Base-by-base conservation (phyloP, 106 monocot genomes). In the Dioscorea alata region DNA sequence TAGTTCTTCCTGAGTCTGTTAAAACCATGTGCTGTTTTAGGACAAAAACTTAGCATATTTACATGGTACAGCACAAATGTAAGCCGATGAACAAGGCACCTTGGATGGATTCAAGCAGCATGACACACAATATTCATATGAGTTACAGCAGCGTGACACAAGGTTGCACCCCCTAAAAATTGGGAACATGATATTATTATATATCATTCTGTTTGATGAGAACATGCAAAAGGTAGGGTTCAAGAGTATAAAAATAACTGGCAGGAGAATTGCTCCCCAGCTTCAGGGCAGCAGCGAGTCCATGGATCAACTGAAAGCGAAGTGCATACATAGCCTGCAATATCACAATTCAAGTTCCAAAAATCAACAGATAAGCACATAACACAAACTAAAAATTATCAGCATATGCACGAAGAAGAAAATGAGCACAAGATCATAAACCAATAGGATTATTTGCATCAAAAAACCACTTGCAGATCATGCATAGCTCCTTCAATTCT, bases 51-150 rank as follows among this genome's bases (percentile, higher is more conserved):
- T 42, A 0, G 42, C 42, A 42, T 42, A 42, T 42, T 42, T 42
- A 42, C 6, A 42, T 42, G 10, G 42, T 6, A 42, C 42, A 42
- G 42, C 6, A 42, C 42, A 42, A 6, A 42, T 10, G 10, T 8
- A 42, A 42, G 10, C 6, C 6, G 42, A 6, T 42, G 42, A 42
- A 42, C 10, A 42, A 42, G 42, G 66, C 82, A 92, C 92, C 82
- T 66, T 71, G 22, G 81, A 78, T 62, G 97, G 97, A 87, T 85
- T 75, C 57, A 97, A 86, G 78, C 92, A 97, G 80, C 97, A 97
- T 49, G 97, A 97, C 13, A 97, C 89, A 77, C 97, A 97, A 76
- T 82, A 92, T 71, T 97, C 92, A 66, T 97, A 97, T 24, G 97
- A 92, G 71, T 86, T 83, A 60, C 97, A 97, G 71, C 97, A 97